These are phyloP conservation scores for Coriaria nepalensis DNA, from an alignment of 306 rosid genomes.

Conservation along the genomic window DNA sequence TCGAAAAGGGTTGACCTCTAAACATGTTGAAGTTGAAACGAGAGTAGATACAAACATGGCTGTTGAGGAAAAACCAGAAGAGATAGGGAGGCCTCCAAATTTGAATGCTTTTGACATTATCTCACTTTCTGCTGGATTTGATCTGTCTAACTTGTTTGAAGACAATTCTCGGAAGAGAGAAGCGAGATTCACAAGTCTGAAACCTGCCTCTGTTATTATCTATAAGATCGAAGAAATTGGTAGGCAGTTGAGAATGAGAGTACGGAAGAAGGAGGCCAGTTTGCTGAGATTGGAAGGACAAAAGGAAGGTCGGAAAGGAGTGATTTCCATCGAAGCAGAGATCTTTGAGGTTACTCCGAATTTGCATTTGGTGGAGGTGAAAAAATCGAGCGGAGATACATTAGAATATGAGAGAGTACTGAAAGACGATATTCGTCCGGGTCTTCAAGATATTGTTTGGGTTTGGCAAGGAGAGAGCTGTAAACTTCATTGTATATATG, in stretches of 20 bases:
- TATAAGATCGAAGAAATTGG: constrained; percentile 1
- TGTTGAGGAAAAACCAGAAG: neutral
- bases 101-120: constrained; percentile 3
- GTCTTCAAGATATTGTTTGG: constrained; percentile 2
- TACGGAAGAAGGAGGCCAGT: neutral
- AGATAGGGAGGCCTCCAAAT: neutral
- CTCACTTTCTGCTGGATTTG: neutral
- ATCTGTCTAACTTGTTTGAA: constrained; percentile 1
- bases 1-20: neutral
- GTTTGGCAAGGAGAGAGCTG: constrained; percentile 2
- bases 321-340: neutral
- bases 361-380: neutral
- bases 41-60: neutral
- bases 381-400: constrained; percentile 1
- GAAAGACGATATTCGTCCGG: neutral
- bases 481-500: too few relatives aligned
- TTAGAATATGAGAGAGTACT: neutral
- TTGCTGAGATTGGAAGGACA: neutral
- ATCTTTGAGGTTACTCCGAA: constrained; percentile 1
- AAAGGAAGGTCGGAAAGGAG: constrained; percentile 2
- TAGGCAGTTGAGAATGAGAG: neutral
- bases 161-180: neutral
- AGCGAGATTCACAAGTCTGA: neutral
- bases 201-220: neutral
- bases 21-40: neutral